These are phyloP conservation scores for Fusarium oxysporum DNA, from an alignment of 2,329 filamentous ascomycete species.

Conservation along the genomic window DNA sequence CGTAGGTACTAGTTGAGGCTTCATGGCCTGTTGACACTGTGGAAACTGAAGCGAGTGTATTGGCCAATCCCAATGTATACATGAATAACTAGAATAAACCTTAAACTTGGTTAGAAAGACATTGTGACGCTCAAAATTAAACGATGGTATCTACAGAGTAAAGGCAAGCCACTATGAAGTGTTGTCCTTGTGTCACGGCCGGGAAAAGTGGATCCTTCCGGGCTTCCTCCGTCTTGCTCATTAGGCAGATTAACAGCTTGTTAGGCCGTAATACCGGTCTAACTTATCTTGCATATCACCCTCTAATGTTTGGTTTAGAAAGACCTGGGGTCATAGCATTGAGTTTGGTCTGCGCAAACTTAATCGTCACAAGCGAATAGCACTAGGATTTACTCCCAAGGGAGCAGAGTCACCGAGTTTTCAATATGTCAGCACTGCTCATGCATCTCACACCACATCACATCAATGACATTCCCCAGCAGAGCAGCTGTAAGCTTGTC, in stretches of 20 bases:
- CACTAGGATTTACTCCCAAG: background rate
- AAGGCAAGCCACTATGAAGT: background rate
- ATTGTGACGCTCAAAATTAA: no score
- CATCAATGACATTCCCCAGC: background rate
- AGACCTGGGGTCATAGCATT: background rate
- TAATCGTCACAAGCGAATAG: background rate
- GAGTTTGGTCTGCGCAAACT: background rate
- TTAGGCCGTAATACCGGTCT: background rate
- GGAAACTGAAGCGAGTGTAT: background rate
- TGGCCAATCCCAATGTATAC: no score
- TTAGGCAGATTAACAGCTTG: background rate
- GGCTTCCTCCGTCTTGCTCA: background rate
- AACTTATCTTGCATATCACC: background rate
- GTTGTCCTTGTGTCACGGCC: background rate
- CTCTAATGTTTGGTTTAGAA: background rate
- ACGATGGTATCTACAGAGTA: background rate
- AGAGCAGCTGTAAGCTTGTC: background rate
- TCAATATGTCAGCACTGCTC: background rate
- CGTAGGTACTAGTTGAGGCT: background rate
- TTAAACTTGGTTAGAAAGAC: background rate
- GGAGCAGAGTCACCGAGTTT: background rate
- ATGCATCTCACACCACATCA: background rate
- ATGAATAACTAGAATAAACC: background rate
- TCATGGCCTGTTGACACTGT: background rate
- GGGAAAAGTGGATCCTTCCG: conserved; percentile 1